These are phyloP conservation scores for Perilla frutescens DNA, from an alignment of 257 asterid species.

Conservation along the genomic window DNA sequence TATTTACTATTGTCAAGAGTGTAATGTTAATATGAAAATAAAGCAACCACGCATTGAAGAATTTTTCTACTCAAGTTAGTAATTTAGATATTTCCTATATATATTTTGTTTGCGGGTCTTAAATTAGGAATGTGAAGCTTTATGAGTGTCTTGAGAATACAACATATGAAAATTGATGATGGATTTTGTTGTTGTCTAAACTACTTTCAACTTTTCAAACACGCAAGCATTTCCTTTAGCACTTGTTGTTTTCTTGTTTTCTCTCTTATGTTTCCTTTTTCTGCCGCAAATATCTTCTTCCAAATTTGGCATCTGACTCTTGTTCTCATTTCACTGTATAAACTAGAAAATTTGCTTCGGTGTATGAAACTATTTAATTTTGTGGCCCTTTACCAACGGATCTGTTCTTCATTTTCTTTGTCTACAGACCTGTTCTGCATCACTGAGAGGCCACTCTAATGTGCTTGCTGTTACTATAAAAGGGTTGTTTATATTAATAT, in stretches of 20 bases:
- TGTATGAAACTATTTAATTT: background rate
- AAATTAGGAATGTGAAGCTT: conserved; percentile 8
- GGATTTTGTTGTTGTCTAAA: conserved; percentile 5
- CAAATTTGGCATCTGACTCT: background rate
- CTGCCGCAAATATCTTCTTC: conserved; percentile 6
- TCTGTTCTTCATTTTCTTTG: background rate
- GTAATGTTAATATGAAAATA: conserved; percentile 3
- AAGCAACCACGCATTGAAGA: background rate
- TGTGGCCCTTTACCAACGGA: background rate
- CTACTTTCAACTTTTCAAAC: background rate
- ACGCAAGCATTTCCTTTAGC: background rate
- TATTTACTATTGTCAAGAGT: conserved; percentile 3
- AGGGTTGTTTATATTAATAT: conserved; percentile 4
- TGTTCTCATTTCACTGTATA: conserved; percentile 15
- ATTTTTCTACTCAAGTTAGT: background rate
- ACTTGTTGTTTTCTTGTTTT: no score
- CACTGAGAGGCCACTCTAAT: conserved; percentile 9
- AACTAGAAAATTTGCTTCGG: background rate
- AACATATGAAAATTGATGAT: background rate
- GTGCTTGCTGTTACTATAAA: conserved; percentile 12
- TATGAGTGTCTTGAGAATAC: background rate
- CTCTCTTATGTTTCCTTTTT: background rate
- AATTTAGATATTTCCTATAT: background rate
- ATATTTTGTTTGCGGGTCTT: conserved; percentile 6
- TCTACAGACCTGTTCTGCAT: background rate